Evolutionary conservation across 2,329 filamentous ascomycete species (phyloP).

Genomic region (Phialophora chinensis): DNA sequence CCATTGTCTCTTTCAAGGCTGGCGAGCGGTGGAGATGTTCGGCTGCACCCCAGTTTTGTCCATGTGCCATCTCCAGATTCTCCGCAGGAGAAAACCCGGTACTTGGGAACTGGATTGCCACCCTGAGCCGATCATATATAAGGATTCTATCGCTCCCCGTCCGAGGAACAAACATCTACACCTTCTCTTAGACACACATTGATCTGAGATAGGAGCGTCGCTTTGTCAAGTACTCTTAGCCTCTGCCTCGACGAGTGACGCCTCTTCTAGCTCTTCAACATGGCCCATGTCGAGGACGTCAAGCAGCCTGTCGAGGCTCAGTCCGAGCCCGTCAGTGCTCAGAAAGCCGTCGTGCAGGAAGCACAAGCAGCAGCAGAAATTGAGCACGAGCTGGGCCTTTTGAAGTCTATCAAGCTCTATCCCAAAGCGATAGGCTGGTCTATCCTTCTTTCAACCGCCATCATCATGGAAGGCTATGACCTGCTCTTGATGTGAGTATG

Average conservation of each 20-base stretch:
- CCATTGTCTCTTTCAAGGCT: neutral
- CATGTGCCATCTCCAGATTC: constrained; percentile 12
- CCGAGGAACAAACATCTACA: neutral
- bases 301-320: constrained; percentile 5
- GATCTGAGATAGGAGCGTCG: neutral
- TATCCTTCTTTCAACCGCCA: constrained; percentile 82
- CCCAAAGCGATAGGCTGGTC: constrained; percentile 86
- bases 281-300: constrained; percentile 14
- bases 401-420: constrained; percentile 79
- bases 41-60: constrained; percentile 12
- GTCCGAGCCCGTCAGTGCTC: constrained; percentile 7
- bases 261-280: neutral
- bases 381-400: constrained; percentile 69
- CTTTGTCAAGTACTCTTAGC: neutral
- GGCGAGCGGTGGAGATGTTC: neutral
- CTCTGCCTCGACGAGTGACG: too few relatives aligned
- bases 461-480: constrained; percentile 77
- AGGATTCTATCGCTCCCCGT: neutral
- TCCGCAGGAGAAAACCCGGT: neutral
- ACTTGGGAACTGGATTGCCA: neutral
- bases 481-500: constrained; percentile 15
- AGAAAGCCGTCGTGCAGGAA: constrained; percentile 16
- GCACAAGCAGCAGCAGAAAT: constrained; percentile 46
- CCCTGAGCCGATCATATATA: neutral
- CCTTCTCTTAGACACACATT: neutral